These are phyloP conservation scores for Podospora conica DNA, from an alignment of 495 filamentous ascomycete genomes.

Conservation along the genomic window DNA sequence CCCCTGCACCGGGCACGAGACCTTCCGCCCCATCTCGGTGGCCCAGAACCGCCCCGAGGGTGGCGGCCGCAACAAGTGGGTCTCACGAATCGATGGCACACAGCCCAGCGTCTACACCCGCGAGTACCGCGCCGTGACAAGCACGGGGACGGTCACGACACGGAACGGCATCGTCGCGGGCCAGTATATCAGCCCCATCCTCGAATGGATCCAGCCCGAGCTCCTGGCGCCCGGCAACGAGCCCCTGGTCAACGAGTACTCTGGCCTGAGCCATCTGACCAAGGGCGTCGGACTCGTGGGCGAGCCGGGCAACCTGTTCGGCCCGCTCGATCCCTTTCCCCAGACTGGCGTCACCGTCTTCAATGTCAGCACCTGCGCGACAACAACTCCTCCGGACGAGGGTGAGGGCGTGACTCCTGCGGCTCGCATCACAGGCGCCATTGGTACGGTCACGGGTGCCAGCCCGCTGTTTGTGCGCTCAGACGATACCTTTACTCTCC, in stretches of 20 bases:
- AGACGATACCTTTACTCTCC: conserved; percentile 18
- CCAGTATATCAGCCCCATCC: conserved; percentile 34
- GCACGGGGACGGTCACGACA: conserved; percentile 24
- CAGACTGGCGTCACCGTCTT: conserved; percentile 16
- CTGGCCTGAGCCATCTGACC: conserved; percentile 14
- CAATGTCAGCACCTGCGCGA: conserved; percentile 12
- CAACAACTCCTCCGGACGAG: neutral
- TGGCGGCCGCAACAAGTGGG: conserved; percentile 33
- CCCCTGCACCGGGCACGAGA: conserved; percentile 35
- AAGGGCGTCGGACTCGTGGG: conserved; percentile 15
- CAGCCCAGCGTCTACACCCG: conserved; percentile 26
- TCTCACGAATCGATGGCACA: conserved; percentile 24
- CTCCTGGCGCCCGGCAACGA: conserved; percentile 8
- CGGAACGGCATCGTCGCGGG: conserved; percentile 35
- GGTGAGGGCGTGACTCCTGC: neutral
- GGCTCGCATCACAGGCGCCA: conserved; percentile 10
- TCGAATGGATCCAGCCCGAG: conserved; percentile 33
- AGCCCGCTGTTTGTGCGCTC: conserved; percentile 9
- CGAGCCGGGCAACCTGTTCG: conserved; percentile 14
- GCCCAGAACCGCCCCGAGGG: conserved; percentile 13
- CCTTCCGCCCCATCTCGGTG: conserved; percentile 19
- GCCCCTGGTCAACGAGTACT: conserved; percentile 17
- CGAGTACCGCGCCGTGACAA: conserved; percentile 29
- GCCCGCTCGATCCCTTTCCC: conserved; percentile 19
- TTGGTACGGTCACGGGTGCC: conserved; percentile 6